A percentile compares a stretch with the other conserved stretches of the same genome.
These are phyloP conservation scores for Pichia sp. DNA, from an alignment of 1,139 yeast species.

Conservation along the genomic window DNA sequence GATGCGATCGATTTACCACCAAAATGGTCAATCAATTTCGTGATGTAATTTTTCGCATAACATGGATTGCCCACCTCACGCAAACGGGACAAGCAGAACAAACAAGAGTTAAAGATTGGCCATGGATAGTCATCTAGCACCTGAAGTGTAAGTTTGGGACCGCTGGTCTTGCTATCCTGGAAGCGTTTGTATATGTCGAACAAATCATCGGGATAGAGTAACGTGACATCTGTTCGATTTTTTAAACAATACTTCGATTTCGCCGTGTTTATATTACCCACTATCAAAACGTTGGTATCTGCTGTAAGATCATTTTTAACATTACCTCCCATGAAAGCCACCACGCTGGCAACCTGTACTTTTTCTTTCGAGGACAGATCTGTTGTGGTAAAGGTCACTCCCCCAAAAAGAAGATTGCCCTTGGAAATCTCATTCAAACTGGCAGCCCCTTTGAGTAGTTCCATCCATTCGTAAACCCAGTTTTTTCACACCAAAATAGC, in stretches of 20 bases:
- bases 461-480: slow-evolving; percentile 2
- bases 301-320: slow-evolving; percentile 60
- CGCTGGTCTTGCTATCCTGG: slow-evolving; percentile 17
- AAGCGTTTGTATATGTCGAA: slow-evolving; percentile 35
- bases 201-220: slow-evolving; percentile 48
- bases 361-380: slow-evolving; percentile 22
- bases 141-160: slow-evolving; percentile 27
- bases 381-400: slow-evolving; percentile 18
- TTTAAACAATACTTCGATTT: slow-evolving; percentile 63
- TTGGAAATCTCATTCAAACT: neutral
- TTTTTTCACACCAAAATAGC: neutral
- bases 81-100: slow-evolving; percentile 30
- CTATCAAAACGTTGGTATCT: slow-evolving; percentile 62
- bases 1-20: slow-evolving; percentile 63
- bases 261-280: slow-evolving; percentile 62
- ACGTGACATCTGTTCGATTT: slow-evolving; percentile 54
- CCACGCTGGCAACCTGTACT: slow-evolving; percentile 34
- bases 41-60: slow-evolving; percentile 34
- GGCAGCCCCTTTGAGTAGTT: neutral
- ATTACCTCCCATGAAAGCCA: slow-evolving; percentile 59
- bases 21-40: slow-evolving; percentile 39
- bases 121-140: slow-evolving; percentile 23
- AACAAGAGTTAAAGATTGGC: slow-evolving; percentile 27
- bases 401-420: slow-evolving; percentile 13
- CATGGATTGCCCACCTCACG: slow-evolving; percentile 17